Conservation (phyloP, 805 yeast genomes). For the Candida ponderosae region DNA sequence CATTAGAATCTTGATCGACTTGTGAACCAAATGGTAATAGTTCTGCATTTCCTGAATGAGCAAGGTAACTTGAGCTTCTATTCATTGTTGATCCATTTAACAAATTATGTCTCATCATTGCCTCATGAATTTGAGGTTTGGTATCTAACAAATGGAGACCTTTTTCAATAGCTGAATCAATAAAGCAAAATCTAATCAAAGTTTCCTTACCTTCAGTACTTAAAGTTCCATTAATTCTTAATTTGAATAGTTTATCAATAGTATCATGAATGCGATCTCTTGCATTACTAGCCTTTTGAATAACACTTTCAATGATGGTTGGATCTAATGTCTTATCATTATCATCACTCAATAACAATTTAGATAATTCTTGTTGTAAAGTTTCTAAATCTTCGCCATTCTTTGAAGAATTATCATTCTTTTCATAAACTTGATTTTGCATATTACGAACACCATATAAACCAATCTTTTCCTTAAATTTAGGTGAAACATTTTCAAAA, state of each 20-base stretch:
- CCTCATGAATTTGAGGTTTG: conserved; percentile 12
- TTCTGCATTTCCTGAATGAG: conserved; percentile 24
- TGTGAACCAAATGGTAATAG: conserved; percentile 29
- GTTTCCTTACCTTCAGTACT: conserved; percentile 74
- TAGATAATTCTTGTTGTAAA: conserved; percentile 42
- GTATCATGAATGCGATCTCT: conserved; percentile 36
- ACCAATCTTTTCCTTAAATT: conserved; percentile 59
- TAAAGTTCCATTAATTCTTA: conserved; percentile 48
- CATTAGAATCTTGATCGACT: conserved; percentile 15
- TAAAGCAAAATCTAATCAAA: conserved; percentile 57
- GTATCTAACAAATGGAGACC: conserved; percentile 28
- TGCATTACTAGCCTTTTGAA: conserved; percentile 28
- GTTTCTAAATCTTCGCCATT: conserved; percentile 33
- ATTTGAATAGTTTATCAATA: conserved; percentile 48
- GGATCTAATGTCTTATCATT: conserved; percentile 19
- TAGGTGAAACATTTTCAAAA: conserved; percentile 44
- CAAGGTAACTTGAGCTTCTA: conserved; percentile 14
- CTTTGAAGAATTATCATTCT: no score
- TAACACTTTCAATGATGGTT: conserved; percentile 21
- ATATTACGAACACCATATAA: conserved; percentile 76
- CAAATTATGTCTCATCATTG: not conserved
- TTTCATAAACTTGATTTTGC: conserved; percentile 40
- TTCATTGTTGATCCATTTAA: conserved; percentile 5
- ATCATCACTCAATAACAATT: conserved; percentile 31
- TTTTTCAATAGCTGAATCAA: conserved; percentile 66